Base-by-base conservation (phyloP, 2,329 filamentous ascomycete genomes). In the Onygenales sp. region DNA sequence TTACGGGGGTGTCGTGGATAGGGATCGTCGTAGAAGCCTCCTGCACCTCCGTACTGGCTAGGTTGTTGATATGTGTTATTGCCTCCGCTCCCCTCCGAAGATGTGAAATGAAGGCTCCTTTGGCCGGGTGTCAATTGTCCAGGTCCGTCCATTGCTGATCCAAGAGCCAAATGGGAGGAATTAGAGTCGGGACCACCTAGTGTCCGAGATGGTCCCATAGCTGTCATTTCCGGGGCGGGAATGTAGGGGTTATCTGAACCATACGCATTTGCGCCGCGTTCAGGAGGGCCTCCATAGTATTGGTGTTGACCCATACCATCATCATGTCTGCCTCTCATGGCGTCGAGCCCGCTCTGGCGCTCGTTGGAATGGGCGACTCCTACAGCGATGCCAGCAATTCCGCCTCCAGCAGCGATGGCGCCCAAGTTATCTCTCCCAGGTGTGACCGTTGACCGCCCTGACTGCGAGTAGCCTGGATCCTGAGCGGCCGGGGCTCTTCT, bases 341-440 rank as follows among this genome's bases (percentile, higher is more conserved):
- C 82, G 52, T 85, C 80, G 55, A 84, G 60, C 27, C 83, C 85
- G 67, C 83, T 85, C 59, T 85, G 79, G 56, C 83, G 74, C 56
- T 81, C 76, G 68, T 84, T 81, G 50, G 32, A 77, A 61, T 85
- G 83, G 49, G 85, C 84, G 48, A 86, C 80, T 52, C 74, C 80
- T 61, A 83, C 76, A 40, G 85, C 84, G 55, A 87, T 81, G 52
- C 83, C 84, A 33, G 83, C 76, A 67, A 88, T 82, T 53, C 83
- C 85, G 60, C 53, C 55, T 11, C 51, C 55, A n/a, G 77, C 75
- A 13, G 85, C 81, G 40, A 74, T 67, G 49, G 81, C 74, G 56
- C 84, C 77, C 58, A 85, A 81, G 65, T 88, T 87, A 69, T 88
- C 84, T 56, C 81, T 77, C 36, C 81, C 84, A 2, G 82, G 81